Evolutionary conservation across 331 rosid genomes (phyloP), one percentile per base, ranked within the genome.

Genomic region (Malus hybrid): DNA sequence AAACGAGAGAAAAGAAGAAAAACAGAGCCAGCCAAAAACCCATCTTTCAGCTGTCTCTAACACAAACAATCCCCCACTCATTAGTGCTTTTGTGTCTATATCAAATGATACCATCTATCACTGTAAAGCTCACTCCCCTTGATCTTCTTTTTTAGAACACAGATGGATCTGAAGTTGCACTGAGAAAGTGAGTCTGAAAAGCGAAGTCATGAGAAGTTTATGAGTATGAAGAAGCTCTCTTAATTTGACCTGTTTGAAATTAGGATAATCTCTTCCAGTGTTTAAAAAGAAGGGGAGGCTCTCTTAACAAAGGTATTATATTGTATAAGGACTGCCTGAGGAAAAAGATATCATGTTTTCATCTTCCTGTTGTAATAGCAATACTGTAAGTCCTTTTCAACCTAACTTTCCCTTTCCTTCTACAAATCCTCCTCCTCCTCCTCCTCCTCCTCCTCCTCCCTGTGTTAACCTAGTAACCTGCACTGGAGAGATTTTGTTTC

Each of bases 351-450:
- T 39, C 62, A 81, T 83, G 86, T 68, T 75, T 65, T 70, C 80
- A 65, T 79, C 77, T 16, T 64, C 55, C 20, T 20, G 27, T 28
- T 46, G 44, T 7, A 34, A 24, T 57, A 20, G 24, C 4, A 9
- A n/a, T 22, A 34, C 9, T 72, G 42, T 52, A 44, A 78, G 72
- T 79, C 81, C 76, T 27, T 68, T 57, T 56, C 83, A 80, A 46
- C 75, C 70, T 18, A 44, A 65, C 77, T 72, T 72, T 56, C 79
- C 79, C 28, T 67, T 80, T 15, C 60, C 79, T 4, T 76, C 67
- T 69, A 13, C 42, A 8, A 44, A 46, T 48, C 68, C 59, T 54
- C 80, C 13, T n/a, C 65, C n/a, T 50, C 59, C 32, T 10, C 74
- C 60, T 24, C 67, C 10, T 4, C 69, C 24, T 10, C 71, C 72